phyloP scores from a whole-genome alignment of 768 basidiomycete species.

The Kwoniella mangroviensis region DNA sequence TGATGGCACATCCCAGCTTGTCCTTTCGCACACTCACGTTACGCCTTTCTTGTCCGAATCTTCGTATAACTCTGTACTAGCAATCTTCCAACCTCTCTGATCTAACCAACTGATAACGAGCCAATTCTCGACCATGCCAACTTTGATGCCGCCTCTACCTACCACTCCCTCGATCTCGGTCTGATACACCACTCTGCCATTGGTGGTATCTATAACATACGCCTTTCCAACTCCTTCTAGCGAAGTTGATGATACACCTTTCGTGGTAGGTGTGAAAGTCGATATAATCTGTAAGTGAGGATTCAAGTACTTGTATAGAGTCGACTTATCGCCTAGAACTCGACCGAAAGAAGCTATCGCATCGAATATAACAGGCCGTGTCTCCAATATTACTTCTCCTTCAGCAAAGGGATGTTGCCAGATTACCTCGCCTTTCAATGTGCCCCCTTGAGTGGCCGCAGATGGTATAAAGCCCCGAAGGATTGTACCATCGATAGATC shows the following conservation, averaged over 20 bases:
- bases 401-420: constrained; percentile 69
- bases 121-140: constrained; percentile 85
- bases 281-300: constrained; percentile 73
- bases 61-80: constrained; percentile 89
- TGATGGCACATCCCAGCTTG: neutral
- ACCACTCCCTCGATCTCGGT: constrained; percentile 63
- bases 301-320: constrained; percentile 93
- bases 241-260: neutral
- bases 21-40: constrained; percentile 64
- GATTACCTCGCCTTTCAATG: constrained; percentile 65
- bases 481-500: constrained; percentile 19
- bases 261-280: constrained; percentile 60
- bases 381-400: constrained; percentile 66
- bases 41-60: constrained; percentile 73
- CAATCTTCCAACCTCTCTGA: constrained; percentile 72
- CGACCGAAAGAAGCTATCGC: constrained; percentile 78
- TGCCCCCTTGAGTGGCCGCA: neutral
- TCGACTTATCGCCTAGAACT: constrained; percentile 83
- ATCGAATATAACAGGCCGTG: constrained; percentile 60
- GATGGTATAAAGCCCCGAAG: constrained; percentile 35
- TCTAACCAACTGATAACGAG: constrained; percentile 82
- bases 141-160: constrained; percentile 62
- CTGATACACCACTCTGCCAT: constrained; percentile 76
- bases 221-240: constrained; percentile 63
- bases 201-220: constrained; percentile 77